Conservation (phyloP, 2,329 filamentous ascomycete species). For the Whalleya microplaca region DNA sequence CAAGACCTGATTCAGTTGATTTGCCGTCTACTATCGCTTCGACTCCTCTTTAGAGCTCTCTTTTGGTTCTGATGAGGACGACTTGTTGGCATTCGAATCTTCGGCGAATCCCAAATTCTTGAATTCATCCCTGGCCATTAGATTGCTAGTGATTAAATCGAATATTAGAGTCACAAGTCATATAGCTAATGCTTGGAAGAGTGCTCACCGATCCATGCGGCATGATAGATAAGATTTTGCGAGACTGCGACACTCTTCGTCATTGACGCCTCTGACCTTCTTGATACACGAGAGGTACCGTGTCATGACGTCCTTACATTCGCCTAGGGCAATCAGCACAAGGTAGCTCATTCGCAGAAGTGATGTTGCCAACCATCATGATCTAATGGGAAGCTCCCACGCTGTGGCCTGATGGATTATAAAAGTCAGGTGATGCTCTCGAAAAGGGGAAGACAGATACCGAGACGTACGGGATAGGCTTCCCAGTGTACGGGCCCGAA, state of each 20-base stretch:
- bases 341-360: neutral
- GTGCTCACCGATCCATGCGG: slow-evolving; percentile 86
- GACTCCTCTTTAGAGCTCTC: slow-evolving; percentile 22
- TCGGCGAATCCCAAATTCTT: slow-evolving; percentile 82
- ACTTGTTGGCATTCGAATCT: slow-evolving; percentile 32
- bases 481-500: slow-evolving; percentile 32
- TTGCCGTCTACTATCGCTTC: neutral
- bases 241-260: slow-evolving; percentile 79
- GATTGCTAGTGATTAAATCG: slow-evolving; percentile 61
- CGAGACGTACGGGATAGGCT: slow-evolving; percentile 35
- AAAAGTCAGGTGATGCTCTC: slow-evolving; percentile 1
- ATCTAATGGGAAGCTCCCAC: slow-evolving; percentile 94
- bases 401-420: slow-evolving; percentile 68
- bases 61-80: slow-evolving; percentile 27
- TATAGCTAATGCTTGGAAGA: neutral
- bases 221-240: slow-evolving; percentile 90
- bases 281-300: slow-evolving; percentile 88
- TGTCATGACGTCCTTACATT: slow-evolving; percentile 90
- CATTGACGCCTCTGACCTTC: slow-evolving; percentile 80
- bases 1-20: neutral
- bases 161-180: neutral
- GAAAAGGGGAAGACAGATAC: slow-evolving; percentile 3
- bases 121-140: slow-evolving; percentile 96
- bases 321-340: slow-evolving; percentile 57
- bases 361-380: slow-evolving; percentile 68